Conservation (phyloP, 225 moss, liverwort and hornwort genomes). For the Takakia lepidozioides region DNA sequence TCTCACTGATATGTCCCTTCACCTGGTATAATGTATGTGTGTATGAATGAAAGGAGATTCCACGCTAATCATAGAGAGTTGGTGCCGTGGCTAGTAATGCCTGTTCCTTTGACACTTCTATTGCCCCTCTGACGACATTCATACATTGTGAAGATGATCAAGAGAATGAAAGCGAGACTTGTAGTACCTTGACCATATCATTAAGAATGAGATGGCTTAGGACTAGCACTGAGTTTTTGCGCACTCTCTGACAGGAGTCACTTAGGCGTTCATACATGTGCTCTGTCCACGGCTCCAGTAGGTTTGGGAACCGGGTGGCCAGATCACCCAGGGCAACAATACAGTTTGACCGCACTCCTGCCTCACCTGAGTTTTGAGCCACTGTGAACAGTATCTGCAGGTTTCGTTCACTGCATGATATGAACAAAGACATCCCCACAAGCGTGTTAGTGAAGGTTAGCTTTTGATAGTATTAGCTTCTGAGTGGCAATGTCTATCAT, state of each 20-base stretch:
- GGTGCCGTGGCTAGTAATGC: too few species aligned
- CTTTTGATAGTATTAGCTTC: too few species aligned
- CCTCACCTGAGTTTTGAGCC: slow-evolving; percentile 75
- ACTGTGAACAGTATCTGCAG: slow-evolving; percentile 93
- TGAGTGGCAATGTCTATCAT: too few species aligned
- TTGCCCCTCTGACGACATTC: too few species aligned
- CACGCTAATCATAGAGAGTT: too few species aligned
- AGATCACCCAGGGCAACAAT: slow-evolving; percentile 93
- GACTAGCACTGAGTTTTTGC: slow-evolving; percentile 89
- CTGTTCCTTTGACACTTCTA: too few species aligned
- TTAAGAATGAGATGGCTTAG: slow-evolving; percentile 97
- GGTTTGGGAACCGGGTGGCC: slow-evolving; percentile 89
- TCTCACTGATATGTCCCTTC: slow-evolving; percentile 95
- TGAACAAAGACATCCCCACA: background rate
- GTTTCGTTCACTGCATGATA: slow-evolving; percentile 77
- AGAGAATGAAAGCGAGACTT: too few species aligned
- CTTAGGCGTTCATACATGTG: slow-evolving; percentile 88
- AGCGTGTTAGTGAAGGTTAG: too few species aligned
- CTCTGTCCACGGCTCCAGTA: slow-evolving; percentile 98
- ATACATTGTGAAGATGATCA: too few species aligned
- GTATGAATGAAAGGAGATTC: too few species aligned
- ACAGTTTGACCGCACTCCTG: slow-evolving; percentile 90
- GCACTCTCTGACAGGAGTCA: slow-evolving; percentile 71
- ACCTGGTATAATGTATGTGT: slow-evolving; percentile 44
- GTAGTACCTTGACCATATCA: slow-evolving; percentile 99